Conservation (phyloP, 768 basidiomycete species). For the Asterophora parasitica region DNA sequence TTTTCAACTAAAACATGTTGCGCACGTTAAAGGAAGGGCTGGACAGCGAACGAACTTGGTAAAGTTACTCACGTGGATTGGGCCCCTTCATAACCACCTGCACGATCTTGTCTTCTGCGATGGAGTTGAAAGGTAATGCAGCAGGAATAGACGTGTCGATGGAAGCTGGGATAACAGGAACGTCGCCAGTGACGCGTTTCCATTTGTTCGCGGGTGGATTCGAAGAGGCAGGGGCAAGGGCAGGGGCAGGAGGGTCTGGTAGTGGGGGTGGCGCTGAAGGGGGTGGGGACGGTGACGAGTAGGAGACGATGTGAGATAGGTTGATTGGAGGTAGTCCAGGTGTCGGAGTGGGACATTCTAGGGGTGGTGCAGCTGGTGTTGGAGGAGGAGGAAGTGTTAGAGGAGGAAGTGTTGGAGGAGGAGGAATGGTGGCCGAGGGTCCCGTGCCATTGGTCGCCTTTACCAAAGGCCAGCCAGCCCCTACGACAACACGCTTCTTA, state of each 20-base stretch:
- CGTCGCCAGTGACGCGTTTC: slow-evolving; percentile 23
- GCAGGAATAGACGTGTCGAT: not conserved
- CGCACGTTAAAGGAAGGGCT: too few relatives aligned
- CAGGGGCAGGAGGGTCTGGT: slow-evolving; percentile 2
- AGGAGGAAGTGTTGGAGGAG: slow-evolving; percentile 15
- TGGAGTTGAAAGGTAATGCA: not conserved
- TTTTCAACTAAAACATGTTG: too few relatives aligned
- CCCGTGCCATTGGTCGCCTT: slow-evolving; percentile 16
- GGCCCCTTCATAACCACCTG: not conserved
- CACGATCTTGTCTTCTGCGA: not conserved
- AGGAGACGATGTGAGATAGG: slow-evolving; percentile 20
- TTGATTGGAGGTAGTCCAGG: slow-evolving; percentile 14
- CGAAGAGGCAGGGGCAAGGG: too few relatives aligned
- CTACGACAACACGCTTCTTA: slow-evolving; percentile 41
- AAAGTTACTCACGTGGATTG: slow-evolving; percentile 2
- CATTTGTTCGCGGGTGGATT: slow-evolving; percentile 23
- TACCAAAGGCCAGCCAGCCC: slow-evolving; percentile 43
- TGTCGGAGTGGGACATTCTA: slow-evolving; percentile 7
- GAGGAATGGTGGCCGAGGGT: slow-evolving; percentile 12
- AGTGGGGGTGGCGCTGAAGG: slow-evolving; percentile 16
- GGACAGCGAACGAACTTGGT: too few relatives aligned
- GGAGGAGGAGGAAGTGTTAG: slow-evolving; percentile 11
- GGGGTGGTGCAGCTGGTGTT: slow-evolving; percentile 13
- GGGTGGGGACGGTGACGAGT: slow-evolving; percentile 23
- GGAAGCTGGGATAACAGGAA: slow-evolving; percentile 1